Evolutionary conservation across 2,329 filamentous ascomycete species (phyloP), one percentile per base, ranked within the genome.

Genomic region (Penicillium sp.): DNA sequence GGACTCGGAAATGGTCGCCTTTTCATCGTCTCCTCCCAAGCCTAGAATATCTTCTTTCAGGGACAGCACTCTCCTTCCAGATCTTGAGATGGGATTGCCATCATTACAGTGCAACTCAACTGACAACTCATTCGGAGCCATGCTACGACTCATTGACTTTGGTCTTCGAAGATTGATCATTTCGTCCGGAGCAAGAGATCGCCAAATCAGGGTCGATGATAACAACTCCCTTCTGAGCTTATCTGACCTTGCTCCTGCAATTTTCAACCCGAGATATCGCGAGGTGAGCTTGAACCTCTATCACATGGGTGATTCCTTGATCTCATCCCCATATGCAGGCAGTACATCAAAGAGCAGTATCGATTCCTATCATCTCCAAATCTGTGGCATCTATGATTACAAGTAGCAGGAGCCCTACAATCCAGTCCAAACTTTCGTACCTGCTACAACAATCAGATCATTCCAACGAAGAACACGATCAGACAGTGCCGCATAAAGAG

Each of bases 321-420:
- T 44, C 42, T 56, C 12, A 46, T 21, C 18, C 3, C 41, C 21
- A 2, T 41, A 23, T 13, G 6, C 36, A 75, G 73, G 67, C 63
- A 31, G 67, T 74, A 52, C 65, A 62, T 33, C 68, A 74, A 55
- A 63, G 73, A 31, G 64, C 63, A 9, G 60, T 61, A 6, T 65
- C 72, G 7, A 67, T 74, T 3, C 64, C 70, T 1, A 63, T 66
- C 5, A 63, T 74, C 15, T 60, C 66, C 1, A 73, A 70, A 54
- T 68, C 71, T 6, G 55, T 75, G 24, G 52, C 59, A 4, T 66
- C 63, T 1, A 63, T 74, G 42, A 38, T 75, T 12, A 57, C 62
- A 13, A 56, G 49, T 15, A 61, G 60, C n/a, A 44, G 52, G 1
- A 60, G 62, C 9, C 31, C 47, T n/a, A 28, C 9, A 1, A 41